Base-by-base conservation (phyloP, 2,329 filamentous ascomycete species). In the Chalara sp. region DNA sequence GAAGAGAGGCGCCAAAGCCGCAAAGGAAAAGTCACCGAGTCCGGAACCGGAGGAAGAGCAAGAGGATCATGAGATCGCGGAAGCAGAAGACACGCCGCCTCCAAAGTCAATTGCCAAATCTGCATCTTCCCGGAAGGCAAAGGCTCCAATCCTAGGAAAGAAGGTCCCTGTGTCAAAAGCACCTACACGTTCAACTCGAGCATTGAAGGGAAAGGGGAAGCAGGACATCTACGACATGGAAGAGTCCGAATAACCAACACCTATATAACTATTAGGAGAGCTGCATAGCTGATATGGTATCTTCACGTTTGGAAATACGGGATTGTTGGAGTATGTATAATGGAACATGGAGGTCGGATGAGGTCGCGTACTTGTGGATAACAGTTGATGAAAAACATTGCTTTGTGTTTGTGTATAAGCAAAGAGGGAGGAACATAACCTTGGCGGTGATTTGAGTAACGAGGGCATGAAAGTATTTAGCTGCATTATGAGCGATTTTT, bases 11-110 rank as follows among this genome's bases (percentile, higher is more conserved):
- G 40, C 42, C 30, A 51, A 46, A 12, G 44, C 46, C 28, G 56
- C 52, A 32, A 35, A 33, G 7, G 55, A 56, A 40, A 28, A 37
- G 8, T 8, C 35, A 10, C 8, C 8, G n/a, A 37, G 35, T n/a
- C 35, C 44, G 4, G 49, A 58, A 32, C 21, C n/a, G 45, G 52
- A 40, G 43, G 48, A 52, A 33, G 43, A 32, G 8, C 42, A 46
- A 21, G 32, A 12, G 31, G 50, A 48, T 39, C n/a, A 12, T 7
- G 44, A 54, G 35, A 10, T 39, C 6, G 37, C 35, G 13, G 29
- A 11, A 30, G 12, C n/a, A 31, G 11, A 46, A 5, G 30, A 35
- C 6, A 12, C 33, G 43, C 21, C 30, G 6, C 32, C 13, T 6
- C 49, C 35, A 31, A 48, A 47, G 1, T 41, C 46, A 31, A 31